A percentile compares a stretch with the other conserved stretches of the same genome.
phyloP scores from a whole-genome alignment of 768 basidiomycete genomes.

The Collybia mongolica region DNA sequence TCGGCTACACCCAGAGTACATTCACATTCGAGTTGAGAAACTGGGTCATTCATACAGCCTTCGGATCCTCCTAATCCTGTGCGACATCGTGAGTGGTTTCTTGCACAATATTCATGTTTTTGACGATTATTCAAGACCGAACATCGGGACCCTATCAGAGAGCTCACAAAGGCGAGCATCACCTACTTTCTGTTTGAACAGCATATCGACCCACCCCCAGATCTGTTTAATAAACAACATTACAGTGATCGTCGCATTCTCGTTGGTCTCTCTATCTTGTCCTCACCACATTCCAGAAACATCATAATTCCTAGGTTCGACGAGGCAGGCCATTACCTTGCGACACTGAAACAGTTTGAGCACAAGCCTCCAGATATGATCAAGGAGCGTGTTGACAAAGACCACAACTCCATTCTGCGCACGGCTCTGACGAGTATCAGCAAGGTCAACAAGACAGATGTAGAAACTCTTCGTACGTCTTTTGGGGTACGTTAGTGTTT shows the following conservation, averaged over 20 bases:
- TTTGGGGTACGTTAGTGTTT: conserved; percentile 67
- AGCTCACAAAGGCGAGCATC: conserved; percentile 78
- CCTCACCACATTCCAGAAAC: conserved; percentile 2
- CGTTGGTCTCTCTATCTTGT: conserved; percentile 42
- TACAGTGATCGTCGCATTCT: conserved; percentile 91
- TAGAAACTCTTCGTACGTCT: conserved; percentile 87
- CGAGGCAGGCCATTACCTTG: conserved; percentile 90
- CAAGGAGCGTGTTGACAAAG: conserved; percentile 91
- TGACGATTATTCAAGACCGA: conserved; percentile 56
- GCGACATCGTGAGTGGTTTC: conserved; percentile 79
- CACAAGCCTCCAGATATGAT: conserved; percentile 91
- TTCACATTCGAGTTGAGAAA: conserved; percentile 86
- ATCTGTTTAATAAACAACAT: conserved; percentile 90
- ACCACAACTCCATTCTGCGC: conserved; percentile 79
- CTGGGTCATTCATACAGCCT: conserved; percentile 81
- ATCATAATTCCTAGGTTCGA: conserved; percentile 54
- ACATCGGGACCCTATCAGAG: conserved; percentile 88
- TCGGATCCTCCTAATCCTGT: conserved; percentile 83
- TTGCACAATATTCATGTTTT: not conserved
- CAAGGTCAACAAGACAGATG: conserved; percentile 97
- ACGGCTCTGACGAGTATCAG: conserved; percentile 83
- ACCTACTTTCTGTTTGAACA: not conserved
- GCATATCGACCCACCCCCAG: conserved; percentile 28
- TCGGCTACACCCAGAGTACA: conserved; percentile 95
- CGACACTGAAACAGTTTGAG: conserved; percentile 91